These are phyloP conservation scores for Cladophialophora yegresii DNA, from an alignment of 2,329 filamentous ascomycete genomes.

Conservation along the genomic window DNA sequence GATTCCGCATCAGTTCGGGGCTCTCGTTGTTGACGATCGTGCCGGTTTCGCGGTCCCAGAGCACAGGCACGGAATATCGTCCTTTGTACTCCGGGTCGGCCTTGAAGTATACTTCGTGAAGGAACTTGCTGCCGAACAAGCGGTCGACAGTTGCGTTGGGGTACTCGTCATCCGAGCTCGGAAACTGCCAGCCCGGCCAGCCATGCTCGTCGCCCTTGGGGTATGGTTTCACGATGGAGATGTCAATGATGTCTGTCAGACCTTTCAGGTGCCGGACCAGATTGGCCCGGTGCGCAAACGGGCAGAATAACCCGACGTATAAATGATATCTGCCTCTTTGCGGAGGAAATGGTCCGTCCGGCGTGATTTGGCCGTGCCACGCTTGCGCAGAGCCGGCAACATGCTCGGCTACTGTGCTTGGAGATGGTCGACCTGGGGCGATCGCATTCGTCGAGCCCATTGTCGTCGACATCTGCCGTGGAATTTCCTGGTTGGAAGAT, in stretches of 20 bases:
- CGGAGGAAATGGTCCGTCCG: conserved; percentile 52
- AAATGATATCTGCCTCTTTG: conserved; percentile 58
- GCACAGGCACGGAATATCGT: conserved; percentile 60
- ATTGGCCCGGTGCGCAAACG: conserved; percentile 64
- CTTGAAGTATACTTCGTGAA: conserved; percentile 65
- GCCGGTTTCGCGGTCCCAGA: conserved; percentile 62
- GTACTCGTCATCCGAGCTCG: conserved; percentile 55
- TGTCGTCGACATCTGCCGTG: background rate
- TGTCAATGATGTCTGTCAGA: conserved; percentile 54
- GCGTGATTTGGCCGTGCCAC: conserved; percentile 56
- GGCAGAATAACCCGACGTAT: conserved; percentile 64
- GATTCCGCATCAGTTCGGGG: conserved; percentile 59
- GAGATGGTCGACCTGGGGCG: conserved; percentile 24
- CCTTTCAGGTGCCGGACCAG: conserved; percentile 61
- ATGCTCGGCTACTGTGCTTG: conserved; percentile 32
- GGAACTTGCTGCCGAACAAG: conserved; percentile 59
- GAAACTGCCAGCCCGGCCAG: conserved; percentile 66
- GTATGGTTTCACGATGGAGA: conserved; percentile 65
- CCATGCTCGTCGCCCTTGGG: conserved; percentile 66
- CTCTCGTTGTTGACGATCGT: conserved; percentile 65
- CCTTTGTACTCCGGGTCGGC: conserved; percentile 63
- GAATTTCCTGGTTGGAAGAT: background rate
- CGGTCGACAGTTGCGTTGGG: conserved; percentile 62
- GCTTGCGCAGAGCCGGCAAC: conserved; percentile 31
- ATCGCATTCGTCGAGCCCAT: background rate